Percentiles rank a stretch among this genome's conserved stretches.
phyloP scores from a whole-genome alignment of 1,284 basidiomycete species.

The Takashimella koratensis region DNA sequence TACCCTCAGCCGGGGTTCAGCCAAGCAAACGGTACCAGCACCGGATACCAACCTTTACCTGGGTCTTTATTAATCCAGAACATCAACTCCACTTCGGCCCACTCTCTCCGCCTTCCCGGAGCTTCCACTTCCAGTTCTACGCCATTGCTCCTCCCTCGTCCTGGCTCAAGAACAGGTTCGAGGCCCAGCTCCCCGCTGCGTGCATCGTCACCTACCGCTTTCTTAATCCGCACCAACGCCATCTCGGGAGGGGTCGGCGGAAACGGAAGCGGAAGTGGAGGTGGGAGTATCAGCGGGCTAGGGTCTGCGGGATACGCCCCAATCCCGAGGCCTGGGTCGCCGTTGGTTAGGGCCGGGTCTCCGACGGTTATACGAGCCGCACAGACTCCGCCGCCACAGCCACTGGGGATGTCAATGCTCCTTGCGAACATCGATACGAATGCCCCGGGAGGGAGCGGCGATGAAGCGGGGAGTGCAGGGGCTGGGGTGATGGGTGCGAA shows the following conservation, averaged over 20 bases:
- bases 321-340: too few species aligned
- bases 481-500: too few species aligned
- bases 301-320: too few species aligned
- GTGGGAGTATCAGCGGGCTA: too few species aligned
- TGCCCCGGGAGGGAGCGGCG: too few species aligned
- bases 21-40: background rate
- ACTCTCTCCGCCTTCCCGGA: background rate
- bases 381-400: background rate
- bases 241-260: background rate
- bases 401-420: background rate
- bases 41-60: background rate
- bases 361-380: background rate
- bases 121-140: background rate
- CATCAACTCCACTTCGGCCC: background rate
- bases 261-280: too few species aligned
- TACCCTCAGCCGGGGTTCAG: too few species aligned
- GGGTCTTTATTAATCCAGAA: background rate
- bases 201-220: background rate
- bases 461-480: too few species aligned
- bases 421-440: background rate
- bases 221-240: background rate
- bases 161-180: background rate
- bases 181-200: background rate
- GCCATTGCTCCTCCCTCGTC: too few species aligned
- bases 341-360: too few species aligned